Evolutionary conservation across 2,329 filamentous ascomycete species (phyloP).

Genomic region (Didymellaceae sp.): DNA sequence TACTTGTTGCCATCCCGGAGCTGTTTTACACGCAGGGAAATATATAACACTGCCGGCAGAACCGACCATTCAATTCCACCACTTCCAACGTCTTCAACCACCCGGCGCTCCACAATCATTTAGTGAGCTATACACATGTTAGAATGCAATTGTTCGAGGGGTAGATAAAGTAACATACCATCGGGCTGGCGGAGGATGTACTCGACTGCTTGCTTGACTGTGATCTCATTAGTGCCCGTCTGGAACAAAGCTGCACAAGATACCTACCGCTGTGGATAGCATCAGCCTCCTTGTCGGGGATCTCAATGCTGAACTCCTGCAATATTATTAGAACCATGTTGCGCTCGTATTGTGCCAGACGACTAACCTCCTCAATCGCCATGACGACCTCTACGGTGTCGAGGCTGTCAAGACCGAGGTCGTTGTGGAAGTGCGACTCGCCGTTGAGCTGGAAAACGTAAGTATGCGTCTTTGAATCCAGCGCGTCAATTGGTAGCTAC

Average conservation of each 20-base stretch:
- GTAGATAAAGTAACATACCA: conserved; percentile 62
- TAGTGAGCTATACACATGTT: conserved; percentile 44
- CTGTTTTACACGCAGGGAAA: conserved; percentile 49
- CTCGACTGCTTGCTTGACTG: conserved; percentile 92
- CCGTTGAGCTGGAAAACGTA: conserved; percentile 71
- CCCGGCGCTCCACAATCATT: conserved; percentile 23
- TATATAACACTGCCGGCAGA: conserved; percentile 46
- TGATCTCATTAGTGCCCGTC: conserved; percentile 41
- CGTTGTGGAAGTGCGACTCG: conserved; percentile 91
- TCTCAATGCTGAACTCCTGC: conserved; percentile 89
- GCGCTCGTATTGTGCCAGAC: conserved; percentile 8
- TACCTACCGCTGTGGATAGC: conserved; percentile 88
- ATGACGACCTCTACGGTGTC: conserved; percentile 99
- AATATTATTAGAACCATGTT: conserved; percentile 19
- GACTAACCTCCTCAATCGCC: conserved; percentile 93
- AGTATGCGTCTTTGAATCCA: conserved; percentile 20
- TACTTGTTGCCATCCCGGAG: conserved; percentile 45
- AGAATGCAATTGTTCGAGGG: conserved; percentile 11
- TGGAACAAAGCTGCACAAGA: not conserved
- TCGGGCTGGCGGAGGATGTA: conserved; percentile 95
- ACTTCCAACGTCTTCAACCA: conserved; percentile 26
- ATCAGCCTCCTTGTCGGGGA: conserved; percentile 96
- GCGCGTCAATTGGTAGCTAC: conserved; percentile 46
- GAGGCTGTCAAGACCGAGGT: conserved; percentile 94
- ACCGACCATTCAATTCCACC: conserved; percentile 41